Base-by-base conservation (phyloP, 768 basidiomycete species). In the Phylloporus rhodoxanthus region DNA sequence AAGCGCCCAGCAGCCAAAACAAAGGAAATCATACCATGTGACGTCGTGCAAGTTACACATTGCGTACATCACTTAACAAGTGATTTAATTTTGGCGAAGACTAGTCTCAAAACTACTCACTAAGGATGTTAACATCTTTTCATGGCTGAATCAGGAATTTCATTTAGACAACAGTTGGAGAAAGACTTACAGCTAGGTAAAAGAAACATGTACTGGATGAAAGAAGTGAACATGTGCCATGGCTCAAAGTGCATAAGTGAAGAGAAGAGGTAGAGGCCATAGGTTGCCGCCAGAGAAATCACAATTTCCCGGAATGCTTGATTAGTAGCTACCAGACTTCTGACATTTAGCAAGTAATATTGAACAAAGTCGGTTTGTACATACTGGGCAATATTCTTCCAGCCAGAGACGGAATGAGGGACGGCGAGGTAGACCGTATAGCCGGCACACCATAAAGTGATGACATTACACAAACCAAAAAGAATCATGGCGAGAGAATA, bases 151-250 rank as follows among this genome's bases (percentile, higher is more conserved):
- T 60, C 34, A 67, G 51, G 48, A 45, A 47, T 23, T 38, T 15
- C 17, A 32, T 17, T 14, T 6, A 9, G 5, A 30, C 25, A 15
- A 42, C 7, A 14, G 21, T 41, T 5, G 10, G 51, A 46, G 17
- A 37, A 15, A 33, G 19, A 72, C 80, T 69, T 53, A 82, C 80
- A 83, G 54, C 77, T 77, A 47, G 91, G 91, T 33, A 92, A 75
- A 57, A 93, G 78, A 76, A 96, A 88, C 76, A 96, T 77, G 70
- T 95, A 98, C 66, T 94, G 88, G 41, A 82, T 61, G 75, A 94
- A 92, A 48, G 84, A 90, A 11, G 94, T 95, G 69, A 97, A 79
- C 81, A 97, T 87, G 76, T 97, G 94, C 91, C 92, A 95, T 0
- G 93, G 94, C 65, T 98, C 94, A 32, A 91, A 69, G 59, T 94